phyloP scores from a whole-genome alignment of 75 land plant genomes.

The Chamaecyparis obtusa region DNA sequence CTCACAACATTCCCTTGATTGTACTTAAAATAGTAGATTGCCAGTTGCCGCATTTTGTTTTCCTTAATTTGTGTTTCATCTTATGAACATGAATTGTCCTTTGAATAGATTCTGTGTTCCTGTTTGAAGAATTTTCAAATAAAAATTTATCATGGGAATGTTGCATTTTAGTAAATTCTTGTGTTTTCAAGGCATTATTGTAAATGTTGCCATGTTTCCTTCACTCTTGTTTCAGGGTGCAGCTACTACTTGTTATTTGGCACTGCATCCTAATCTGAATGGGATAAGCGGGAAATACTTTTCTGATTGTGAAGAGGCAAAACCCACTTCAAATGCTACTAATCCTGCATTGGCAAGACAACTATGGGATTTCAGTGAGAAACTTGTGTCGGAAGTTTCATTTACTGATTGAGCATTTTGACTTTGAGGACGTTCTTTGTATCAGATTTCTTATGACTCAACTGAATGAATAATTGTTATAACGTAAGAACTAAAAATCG shows the following conservation, averaged over 20 bases:
- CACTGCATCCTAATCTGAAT: slow-evolving; percentile 36
- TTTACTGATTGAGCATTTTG: not conserved
- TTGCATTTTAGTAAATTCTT: not conserved
- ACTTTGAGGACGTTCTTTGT: not conserved
- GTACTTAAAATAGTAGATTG: not conserved
- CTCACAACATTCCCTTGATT: not conserved
- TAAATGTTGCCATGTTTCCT: not conserved
- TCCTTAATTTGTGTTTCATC: not conserved
- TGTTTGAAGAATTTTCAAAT: no score
- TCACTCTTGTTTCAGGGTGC: slow-evolving; percentile 38
- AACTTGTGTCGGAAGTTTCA: slow-evolving; percentile 17
- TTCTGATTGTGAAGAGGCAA: slow-evolving; percentile 27
- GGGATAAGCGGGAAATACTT: slow-evolving; percentile 46
- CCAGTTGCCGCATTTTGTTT: not conserved
- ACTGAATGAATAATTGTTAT: not conserved
- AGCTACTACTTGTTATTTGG: slow-evolving; percentile 47
- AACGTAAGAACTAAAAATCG: not conserved
- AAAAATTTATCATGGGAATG: not conserved
- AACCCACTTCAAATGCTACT: slow-evolving; percentile 18
- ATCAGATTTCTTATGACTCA: not conserved
- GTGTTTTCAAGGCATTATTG: not conserved
- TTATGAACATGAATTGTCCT: not conserved
- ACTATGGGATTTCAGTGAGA: slow-evolving; percentile 41
- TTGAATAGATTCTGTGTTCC: not conserved
- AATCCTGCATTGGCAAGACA: slow-evolving; percentile 28